Conservation (phyloP, 805 yeast genomes). For the Cyberlindnera xylosilytica region DNA sequence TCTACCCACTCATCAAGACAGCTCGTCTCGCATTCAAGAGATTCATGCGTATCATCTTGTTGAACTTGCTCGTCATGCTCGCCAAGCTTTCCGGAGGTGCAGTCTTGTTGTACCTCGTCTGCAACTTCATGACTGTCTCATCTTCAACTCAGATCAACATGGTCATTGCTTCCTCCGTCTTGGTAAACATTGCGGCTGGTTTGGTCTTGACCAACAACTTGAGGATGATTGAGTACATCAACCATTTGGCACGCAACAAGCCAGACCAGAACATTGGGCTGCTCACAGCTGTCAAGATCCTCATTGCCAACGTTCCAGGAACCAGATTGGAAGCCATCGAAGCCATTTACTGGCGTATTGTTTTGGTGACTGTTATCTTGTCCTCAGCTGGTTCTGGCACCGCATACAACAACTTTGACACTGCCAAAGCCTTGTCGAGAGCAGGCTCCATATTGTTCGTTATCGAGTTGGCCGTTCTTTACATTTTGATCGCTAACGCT, state of each 20-base stretch:
- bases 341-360: not conserved
- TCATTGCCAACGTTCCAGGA: not conserved
- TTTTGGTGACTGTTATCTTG: not conserved
- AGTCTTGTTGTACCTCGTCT: not conserved
- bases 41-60: conserved; percentile 1
- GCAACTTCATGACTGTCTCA: not conserved
- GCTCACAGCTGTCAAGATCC: not conserved
- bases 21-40: not conserved
- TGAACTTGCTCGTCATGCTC: not conserved
- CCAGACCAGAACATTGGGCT: not conserved
- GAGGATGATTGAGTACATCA: not conserved
- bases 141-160: not conserved
- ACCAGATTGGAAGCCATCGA: not conserved
- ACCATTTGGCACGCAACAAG: not conserved
- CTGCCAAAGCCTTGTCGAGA: not conserved
- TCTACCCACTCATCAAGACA: not conserved
- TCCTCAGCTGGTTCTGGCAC: not conserved
- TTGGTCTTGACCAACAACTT: not conserved
- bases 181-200: not conserved
- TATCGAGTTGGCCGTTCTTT: not conserved
- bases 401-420: not conserved
- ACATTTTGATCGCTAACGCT: not conserved
- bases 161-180: not conserved
- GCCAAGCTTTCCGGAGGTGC: conserved; percentile 4
- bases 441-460: not conserved